phyloP scores from a whole-genome alignment of 768 basidiomycete genomes.

The Amanita rubescens region DNA sequence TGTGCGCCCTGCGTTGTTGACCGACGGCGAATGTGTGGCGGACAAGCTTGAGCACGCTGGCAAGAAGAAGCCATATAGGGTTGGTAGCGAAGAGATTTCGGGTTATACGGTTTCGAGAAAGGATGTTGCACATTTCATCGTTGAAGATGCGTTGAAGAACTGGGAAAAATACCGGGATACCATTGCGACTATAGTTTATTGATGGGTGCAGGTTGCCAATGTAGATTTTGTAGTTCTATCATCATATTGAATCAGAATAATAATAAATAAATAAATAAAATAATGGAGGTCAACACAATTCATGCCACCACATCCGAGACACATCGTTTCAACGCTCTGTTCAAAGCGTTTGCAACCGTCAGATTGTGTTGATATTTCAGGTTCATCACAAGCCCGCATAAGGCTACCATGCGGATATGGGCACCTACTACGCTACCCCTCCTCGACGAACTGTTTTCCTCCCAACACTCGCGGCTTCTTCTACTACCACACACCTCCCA shows the following conservation, averaged over 20 bases:
- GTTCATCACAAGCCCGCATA: neutral
- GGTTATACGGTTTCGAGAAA: conserved; percentile 51
- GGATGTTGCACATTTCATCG: conserved; percentile 68
- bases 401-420: neutral
- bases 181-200: too few species aligned
- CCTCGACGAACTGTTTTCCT: too few species aligned
- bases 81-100: conserved; percentile 33
- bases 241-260: too few species aligned
- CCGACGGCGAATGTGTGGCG: conserved; percentile 44
- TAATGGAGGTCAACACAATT: too few species aligned
- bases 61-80: conserved; percentile 32
- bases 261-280: too few species aligned
- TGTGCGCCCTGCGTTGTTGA: conserved; percentile 51
- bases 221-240: too few species aligned
- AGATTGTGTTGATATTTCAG: neutral
- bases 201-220: too few species aligned
- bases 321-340: neutral
- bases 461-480: too few species aligned
- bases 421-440: neutral
- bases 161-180: too few species aligned
- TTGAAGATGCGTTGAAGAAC: too few species aligned
- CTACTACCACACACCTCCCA: conserved; percentile 5
- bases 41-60: conserved; percentile 20
- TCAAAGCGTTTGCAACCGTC: neutral
- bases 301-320: too few species aligned